Evolutionary conservation across 1,284 basidiomycete genomes (phyloP), one percentile per base, ranked within the genome.

Genomic region (Peniophora sp.): DNA sequence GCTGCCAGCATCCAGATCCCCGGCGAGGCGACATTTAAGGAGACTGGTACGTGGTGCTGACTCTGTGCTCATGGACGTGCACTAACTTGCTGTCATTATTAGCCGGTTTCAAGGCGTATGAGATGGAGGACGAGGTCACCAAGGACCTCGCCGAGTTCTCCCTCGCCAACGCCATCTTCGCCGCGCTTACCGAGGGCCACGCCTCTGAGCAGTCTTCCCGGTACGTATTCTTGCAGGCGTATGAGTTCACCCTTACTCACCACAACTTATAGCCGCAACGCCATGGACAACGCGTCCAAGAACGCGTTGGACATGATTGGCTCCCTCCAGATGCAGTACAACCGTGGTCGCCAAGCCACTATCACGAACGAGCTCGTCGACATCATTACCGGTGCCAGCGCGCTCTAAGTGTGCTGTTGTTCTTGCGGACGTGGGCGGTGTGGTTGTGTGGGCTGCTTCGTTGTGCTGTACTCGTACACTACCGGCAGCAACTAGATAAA

Each of bases 221-320:
- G 87, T 89, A 68, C 24, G 75, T 63, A 22, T 20, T 20, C 3
- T 51, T 19, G 34, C 10, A 25, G 38, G 17, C 22, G n/a, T n/a
- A n/a, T n/a, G 23, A 34, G 3, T 27, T 10, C 36, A 20, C 27
- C 14, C 44, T 45, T 63, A 49, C 62, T 58, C 50, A 63, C 62
- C 48, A 27, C 34, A 12, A 45, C 38, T 45, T 47, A 10, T 55
- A 81, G 93, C 71, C 89, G 96, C 61, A 98, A 97, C 63, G 96
- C 97, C 65, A 99, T 99, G 96, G 96, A 99, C 84, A 99, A 96
- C 66, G 97, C 96, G 49, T 96, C 95, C 59, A 99, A 95, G 86
- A 99, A 99, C 72, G 97, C 96, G 53, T 78, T 74, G 49, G 92
- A 94, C 69, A 95, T 96, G 92, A 95, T 95, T 63, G 72, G 70